Conservation (phyloP, 139 green algal species). For the Edaphochlamys debaryana region DNA sequence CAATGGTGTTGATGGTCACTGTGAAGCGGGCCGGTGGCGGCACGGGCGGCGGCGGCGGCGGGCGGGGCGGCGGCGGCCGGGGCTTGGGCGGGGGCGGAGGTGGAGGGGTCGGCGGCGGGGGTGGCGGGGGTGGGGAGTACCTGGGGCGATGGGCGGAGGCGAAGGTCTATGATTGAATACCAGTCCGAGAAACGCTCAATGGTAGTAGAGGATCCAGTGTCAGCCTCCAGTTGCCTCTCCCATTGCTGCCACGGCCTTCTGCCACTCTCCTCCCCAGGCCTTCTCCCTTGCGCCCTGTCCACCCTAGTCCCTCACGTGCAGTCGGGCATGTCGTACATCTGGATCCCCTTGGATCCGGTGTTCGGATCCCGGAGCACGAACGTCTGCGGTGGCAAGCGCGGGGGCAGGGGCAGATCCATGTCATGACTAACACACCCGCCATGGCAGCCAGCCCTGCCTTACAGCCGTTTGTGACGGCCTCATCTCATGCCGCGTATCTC, state of each 20-base stretch:
- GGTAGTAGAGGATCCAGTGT: too few relatives aligned
- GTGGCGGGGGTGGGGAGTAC: slow-evolving; percentile 16
- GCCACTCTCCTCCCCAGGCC: too few relatives aligned
- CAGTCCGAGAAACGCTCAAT: too few relatives aligned
- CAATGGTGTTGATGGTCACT: background rate
- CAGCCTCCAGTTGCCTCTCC: too few relatives aligned
- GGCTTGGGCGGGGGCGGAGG: background rate
- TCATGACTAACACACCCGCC: background rate
- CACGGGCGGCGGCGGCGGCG: slow-evolving; percentile 1
- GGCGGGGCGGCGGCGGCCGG: background rate
- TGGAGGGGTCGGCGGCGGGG: background rate
- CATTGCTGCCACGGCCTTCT: too few relatives aligned
- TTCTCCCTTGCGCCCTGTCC: too few relatives aligned
- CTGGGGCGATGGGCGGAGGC: background rate
- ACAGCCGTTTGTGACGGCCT: too few relatives aligned
- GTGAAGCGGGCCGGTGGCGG: background rate
- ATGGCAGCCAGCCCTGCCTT: too few relatives aligned
- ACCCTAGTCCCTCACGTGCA: slow-evolving; percentile 26
- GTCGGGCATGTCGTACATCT: background rate
- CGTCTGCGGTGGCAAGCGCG: background rate
- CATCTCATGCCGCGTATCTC: too few relatives aligned
- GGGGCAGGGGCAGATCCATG: background rate
- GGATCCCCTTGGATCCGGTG: background rate
- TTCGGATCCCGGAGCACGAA: background rate
- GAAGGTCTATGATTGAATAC: too few relatives aligned